Conservation (phyloP, 148 eudicot genomes). For the Rhododendron kiyosumense region DNA sequence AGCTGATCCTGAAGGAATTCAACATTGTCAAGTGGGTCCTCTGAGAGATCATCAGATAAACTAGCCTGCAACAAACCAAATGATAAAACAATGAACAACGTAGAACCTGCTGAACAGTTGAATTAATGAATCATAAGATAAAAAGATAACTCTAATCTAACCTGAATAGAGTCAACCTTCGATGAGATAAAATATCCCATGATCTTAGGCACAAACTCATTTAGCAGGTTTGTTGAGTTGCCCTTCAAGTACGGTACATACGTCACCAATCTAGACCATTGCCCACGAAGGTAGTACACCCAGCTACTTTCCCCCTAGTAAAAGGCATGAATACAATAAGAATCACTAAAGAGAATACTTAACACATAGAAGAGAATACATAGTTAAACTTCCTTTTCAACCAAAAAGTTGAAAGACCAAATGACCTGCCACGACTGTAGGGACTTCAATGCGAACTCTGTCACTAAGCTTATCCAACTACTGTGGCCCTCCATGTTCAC, state of each 20-base stretch:
- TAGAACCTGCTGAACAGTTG: background rate
- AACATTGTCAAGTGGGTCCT: conserved; percentile 79
- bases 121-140: background rate
- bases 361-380: background rate
- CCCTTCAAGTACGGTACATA: conserved; percentile 73
- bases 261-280: conserved; percentile 84
- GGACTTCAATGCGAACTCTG: conserved; percentile 61
- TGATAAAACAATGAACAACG: background rate
- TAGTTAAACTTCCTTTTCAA: background rate
- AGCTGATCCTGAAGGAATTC: conserved; percentile 94
- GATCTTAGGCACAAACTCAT: conserved; percentile 82
- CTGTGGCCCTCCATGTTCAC: conserved; percentile 47
- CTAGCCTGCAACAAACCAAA: conserved; percentile 39
- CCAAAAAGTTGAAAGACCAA: conserved; percentile 7
- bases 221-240: conserved; percentile 37
- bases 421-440: conserved; percentile 66
- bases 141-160: conserved; percentile 13
- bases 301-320: conserved; percentile 90
- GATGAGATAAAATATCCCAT: conserved; percentile 82
- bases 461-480: conserved; percentile 53
- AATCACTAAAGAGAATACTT: background rate
- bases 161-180: conserved; percentile 78
- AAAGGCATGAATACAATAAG: conserved; percentile 6
- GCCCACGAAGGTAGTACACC: conserved; percentile 77
- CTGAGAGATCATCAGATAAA: conserved; percentile 60